phyloP scores from a whole-genome alignment of 257 asterid species.

The Buddleja alternifolia region DNA sequence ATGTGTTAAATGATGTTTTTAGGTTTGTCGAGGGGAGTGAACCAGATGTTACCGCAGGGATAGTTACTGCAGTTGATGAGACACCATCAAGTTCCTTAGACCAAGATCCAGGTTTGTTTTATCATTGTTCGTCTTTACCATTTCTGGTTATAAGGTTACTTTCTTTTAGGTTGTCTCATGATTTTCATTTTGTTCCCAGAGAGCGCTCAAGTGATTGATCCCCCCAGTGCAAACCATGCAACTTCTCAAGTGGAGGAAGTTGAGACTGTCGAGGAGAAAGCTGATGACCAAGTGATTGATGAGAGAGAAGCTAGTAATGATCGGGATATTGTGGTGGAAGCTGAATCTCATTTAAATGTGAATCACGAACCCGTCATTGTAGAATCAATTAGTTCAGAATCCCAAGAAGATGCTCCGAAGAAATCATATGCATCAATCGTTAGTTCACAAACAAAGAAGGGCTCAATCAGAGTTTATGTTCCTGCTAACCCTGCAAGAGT shows the following conservation, averaged over 20 bases:
- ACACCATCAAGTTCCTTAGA: constrained; percentile 40
- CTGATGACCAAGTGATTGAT: constrained; percentile 44
- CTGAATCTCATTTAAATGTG: constrained; percentile 43
- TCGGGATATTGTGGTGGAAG: constrained; percentile 49
- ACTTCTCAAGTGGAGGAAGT: constrained; percentile 51
- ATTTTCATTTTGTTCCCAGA: constrained; percentile 52
- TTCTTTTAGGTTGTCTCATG: constrained; percentile 23
- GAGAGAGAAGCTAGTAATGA: constrained; percentile 47
- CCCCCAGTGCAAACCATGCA: constrained; percentile 42
- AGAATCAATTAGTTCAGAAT: constrained; percentile 47
- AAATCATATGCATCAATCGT: constrained; percentile 92
- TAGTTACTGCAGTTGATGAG: constrained; percentile 44
- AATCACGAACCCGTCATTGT: constrained; percentile 43
- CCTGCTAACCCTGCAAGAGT: constrained; percentile 46
- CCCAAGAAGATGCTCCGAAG: constrained; percentile 52
- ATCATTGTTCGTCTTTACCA: constrained; percentile 23
- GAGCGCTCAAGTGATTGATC: constrained; percentile 54
- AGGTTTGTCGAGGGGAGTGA: constrained; percentile 67
- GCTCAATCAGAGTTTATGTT: constrained; percentile 55
- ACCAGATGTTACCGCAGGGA: constrained; percentile 35
- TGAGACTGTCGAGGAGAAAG: constrained; percentile 48
- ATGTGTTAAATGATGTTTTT: constrained; percentile 80
- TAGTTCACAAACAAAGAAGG: constrained; percentile 65
- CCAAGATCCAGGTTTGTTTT: constrained; percentile 63
- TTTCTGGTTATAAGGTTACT: not conserved